These are phyloP conservation scores for Entomortierella beljakovae DNA, from an alignment of 192 early-diverging fungal genomes.

Conservation along the genomic window DNA sequence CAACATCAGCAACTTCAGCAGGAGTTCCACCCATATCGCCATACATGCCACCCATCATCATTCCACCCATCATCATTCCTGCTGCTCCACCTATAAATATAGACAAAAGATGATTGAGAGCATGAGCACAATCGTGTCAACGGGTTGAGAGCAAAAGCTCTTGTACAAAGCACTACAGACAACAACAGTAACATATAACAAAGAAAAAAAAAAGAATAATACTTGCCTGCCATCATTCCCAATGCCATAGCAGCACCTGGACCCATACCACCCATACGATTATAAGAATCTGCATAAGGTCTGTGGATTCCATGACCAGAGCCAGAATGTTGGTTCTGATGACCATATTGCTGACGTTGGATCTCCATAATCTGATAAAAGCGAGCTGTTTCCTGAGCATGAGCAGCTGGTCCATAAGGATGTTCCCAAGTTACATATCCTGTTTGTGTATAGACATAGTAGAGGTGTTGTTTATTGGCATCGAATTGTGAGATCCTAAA, in stretches of 20 bases:
- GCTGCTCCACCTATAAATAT: slow-evolving; percentile 33
- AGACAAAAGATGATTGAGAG: neutral
- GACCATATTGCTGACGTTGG: slow-evolving; percentile 24
- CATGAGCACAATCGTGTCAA: neutral
- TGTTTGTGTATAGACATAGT: slow-evolving; percentile 48
- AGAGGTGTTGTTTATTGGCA: slow-evolving; percentile 38
- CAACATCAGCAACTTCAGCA: slow-evolving; percentile 14
- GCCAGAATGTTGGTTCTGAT: neutral
- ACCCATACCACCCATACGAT: slow-evolving; percentile 47
- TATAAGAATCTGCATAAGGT: slow-evolving; percentile 32
- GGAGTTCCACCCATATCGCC: slow-evolving; percentile 13
- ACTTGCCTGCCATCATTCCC: slow-evolving; percentile 42
- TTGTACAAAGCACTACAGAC: neutral
- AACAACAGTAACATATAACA: neutral
- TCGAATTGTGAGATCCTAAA: slow-evolving; percentile 50
- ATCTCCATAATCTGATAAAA: slow-evolving; percentile 44
- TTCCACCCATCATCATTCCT: slow-evolving; percentile 31
- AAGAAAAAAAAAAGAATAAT: neutral
- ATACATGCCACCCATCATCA: slow-evolving; percentile 29
- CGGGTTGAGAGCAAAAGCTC: slow-evolving; percentile 2
- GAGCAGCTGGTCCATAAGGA: slow-evolving; percentile 24
- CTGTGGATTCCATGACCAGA: neutral
- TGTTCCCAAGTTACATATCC: slow-evolving; percentile 38
- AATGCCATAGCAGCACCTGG: slow-evolving; percentile 39
- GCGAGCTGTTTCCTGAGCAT: slow-evolving; percentile 41